phyloP scores from a whole-genome alignment of 2,329 filamentous ascomycete species.

The Scedosporium aurantiacum region DNA sequence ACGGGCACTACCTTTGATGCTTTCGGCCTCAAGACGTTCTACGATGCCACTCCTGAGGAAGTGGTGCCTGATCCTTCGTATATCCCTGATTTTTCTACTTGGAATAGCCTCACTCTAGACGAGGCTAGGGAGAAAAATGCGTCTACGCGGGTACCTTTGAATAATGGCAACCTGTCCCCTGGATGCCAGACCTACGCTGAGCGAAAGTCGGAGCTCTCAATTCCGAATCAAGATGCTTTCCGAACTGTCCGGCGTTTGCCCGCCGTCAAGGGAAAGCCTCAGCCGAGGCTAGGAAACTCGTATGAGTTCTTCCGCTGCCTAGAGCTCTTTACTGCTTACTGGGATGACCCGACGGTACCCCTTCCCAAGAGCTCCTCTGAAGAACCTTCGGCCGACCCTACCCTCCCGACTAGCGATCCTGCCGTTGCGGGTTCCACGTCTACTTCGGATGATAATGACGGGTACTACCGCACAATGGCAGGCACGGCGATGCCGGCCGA shows the following conservation, averaged over 20 bases:
- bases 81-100: constrained; percentile 41
- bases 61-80: constrained; percentile 42
- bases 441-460: constrained; percentile 2
- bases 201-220: constrained; percentile 44
- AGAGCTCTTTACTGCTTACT: constrained; percentile 46
- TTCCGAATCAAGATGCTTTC: constrained; percentile 47
- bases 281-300: constrained; percentile 47
- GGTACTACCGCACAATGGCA: constrained; percentile 32
- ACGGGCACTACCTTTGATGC: constrained; percentile 40
- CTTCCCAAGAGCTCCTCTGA: constrained; percentile 21
- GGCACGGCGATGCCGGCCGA: constrained; percentile 49
- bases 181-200: constrained; percentile 49
- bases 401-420: constrained; percentile 2
- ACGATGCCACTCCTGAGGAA: constrained; percentile 34
- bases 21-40: constrained; percentile 44
- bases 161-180: constrained; percentile 43
- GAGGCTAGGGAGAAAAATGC: constrained; percentile 37
- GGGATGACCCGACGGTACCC: constrained; percentile 46
- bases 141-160: constrained; percentile 35
- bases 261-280: constrained; percentile 38
- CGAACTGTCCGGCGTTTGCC: constrained; percentile 49
- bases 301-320: constrained; percentile 57
- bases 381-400: constrained; percentile 12
- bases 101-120: constrained; percentile 38
- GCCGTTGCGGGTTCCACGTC: background rate